Evolutionary conservation across 1,284 basidiomycete species (phyloP).

Genomic region (Bondarzewia mesenterica): DNA sequence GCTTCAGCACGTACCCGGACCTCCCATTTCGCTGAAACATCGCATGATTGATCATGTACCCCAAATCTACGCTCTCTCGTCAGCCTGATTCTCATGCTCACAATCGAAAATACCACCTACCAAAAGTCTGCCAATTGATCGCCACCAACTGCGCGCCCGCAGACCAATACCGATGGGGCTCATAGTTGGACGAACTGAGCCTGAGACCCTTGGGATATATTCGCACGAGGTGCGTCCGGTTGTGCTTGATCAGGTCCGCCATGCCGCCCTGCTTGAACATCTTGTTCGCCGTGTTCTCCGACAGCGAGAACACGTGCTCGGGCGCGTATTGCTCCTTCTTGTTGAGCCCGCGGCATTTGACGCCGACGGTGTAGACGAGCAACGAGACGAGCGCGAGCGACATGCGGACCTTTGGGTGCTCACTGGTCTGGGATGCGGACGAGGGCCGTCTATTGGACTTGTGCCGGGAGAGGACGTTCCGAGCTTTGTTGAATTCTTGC

Average conservation of each 20-base stretch:
- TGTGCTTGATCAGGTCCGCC: constrained; percentile 82
- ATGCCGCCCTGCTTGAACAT: constrained; percentile 41
- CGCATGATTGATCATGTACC: constrained; percentile 87
- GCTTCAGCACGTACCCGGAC: constrained; percentile 89
- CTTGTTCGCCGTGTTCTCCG: constrained; percentile 77
- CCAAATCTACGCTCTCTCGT: constrained; percentile 48
- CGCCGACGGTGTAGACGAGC: constrained; percentile 92
- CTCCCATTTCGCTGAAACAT: constrained; percentile 89
- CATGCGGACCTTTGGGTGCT: constrained; percentile 49
- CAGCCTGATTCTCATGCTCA: background rate
- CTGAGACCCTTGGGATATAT: constrained; percentile 86
- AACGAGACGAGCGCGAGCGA: constrained; percentile 68
- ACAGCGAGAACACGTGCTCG: constrained; percentile 90
- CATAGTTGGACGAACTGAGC: constrained; percentile 82
- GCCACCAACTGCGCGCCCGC: constrained; percentile 92
- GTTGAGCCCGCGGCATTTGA: constrained; percentile 91
- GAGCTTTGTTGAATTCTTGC: constrained; percentile 24
- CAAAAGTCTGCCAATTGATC: constrained; percentile 96
- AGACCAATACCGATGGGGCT: constrained; percentile 87
- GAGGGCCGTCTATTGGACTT: constrained; percentile 12
- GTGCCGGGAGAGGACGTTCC: constrained; percentile 29
- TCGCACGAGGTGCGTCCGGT: constrained; percentile 77
- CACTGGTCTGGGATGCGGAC: background rate
- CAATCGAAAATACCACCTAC: constrained; percentile 34
- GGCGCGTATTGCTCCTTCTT: constrained; percentile 83